phyloP scores from a whole-genome alignment of 2,329 filamentous ascomycete species.

The Dothideomycetidae sp. region DNA sequence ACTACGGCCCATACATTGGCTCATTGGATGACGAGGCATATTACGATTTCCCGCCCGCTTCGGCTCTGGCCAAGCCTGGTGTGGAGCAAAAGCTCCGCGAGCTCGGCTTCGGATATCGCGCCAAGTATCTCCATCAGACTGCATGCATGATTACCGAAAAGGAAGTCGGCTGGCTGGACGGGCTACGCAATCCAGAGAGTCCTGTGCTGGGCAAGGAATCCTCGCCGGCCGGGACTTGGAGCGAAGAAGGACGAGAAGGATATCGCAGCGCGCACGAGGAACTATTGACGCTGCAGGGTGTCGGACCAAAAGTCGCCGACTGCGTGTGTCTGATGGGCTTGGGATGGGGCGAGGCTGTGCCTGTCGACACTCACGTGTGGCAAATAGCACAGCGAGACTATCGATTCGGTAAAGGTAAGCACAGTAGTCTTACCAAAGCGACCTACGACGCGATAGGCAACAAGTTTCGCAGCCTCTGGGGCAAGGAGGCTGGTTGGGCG shows the following conservation, averaged over 20 bases:
- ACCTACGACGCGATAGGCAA: constrained; percentile 85
- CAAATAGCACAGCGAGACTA: constrained; percentile 96
- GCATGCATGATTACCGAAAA: constrained; percentile 62
- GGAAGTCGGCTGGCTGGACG: constrained; percentile 55
- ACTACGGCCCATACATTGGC: constrained; percentile 69
- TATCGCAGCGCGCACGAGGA: constrained; percentile 71
- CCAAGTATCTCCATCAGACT: constrained; percentile 81
- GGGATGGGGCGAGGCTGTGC: constrained; percentile 89
- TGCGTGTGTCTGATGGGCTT: constrained; percentile 94
- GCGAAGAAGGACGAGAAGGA: constrained; percentile 41
- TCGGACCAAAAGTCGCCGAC: constrained; percentile 92
- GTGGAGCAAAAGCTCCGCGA: constrained; percentile 69
- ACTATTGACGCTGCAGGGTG: constrained; percentile 66
- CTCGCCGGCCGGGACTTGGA: constrained; percentile 33
- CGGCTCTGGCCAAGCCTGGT: constrained; percentile 53
- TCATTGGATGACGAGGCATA: constrained; percentile 50
- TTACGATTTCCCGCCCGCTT: constrained; percentile 74
- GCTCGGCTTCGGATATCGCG: constrained; percentile 86
- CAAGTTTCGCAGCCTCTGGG: constrained; percentile 82
- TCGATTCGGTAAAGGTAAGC: constrained; percentile 69
- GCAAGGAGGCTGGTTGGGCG: constrained; percentile 88
- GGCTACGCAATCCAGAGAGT: constrained; percentile 62
- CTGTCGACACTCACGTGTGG: constrained; percentile 96
- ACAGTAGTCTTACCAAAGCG: constrained; percentile 72
- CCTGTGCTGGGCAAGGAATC: constrained; percentile 41